These are phyloP conservation scores for Nidula niveotomentosa DNA, from an alignment of 1,284 basidiomycete species.

Conservation along the genomic window DNA sequence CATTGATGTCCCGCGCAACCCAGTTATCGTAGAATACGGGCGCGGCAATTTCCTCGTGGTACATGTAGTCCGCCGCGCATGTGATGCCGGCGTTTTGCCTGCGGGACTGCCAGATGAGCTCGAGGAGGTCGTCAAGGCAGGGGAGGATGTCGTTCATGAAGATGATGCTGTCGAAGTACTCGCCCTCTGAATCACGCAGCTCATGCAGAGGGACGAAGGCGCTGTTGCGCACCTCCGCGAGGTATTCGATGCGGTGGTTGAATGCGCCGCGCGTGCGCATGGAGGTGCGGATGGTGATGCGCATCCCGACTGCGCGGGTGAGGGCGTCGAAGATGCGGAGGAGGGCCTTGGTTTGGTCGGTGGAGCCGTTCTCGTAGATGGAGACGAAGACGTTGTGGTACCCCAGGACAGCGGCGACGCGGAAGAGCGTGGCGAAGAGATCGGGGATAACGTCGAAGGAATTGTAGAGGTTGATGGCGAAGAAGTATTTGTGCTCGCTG, in stretches of 20 bases:
- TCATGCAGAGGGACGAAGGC: conserved; percentile 94
- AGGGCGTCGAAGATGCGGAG: conserved; percentile 91
- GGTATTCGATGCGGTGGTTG: conserved; percentile 97
- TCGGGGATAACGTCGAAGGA: conserved; percentile 98
- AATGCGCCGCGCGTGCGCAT: conserved; percentile 93
- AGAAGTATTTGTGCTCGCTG: conserved; percentile 92
- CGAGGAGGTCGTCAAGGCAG: conserved; percentile 92
- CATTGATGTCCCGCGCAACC: conserved; percentile 97
- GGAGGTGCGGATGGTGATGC: conserved; percentile 88
- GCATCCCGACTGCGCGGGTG: conserved; percentile 83
- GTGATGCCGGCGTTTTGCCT: conserved; percentile 94
- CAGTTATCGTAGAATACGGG: conserved; percentile 98
- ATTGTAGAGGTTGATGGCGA: conserved; percentile 97
- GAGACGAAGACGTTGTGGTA: conserved; percentile 97
- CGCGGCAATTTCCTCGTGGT: conserved; percentile 86
- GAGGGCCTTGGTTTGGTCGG: conserved; percentile 94
- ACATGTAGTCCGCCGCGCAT: conserved; percentile 97
- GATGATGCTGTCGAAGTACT: conserved; percentile 91
- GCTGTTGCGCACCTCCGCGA: conserved; percentile 94
- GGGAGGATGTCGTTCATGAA: conserved; percentile 99
- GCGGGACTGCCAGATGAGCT: conserved; percentile 93
- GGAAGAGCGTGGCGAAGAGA: conserved; percentile 94
- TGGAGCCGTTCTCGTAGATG: conserved; percentile 97
- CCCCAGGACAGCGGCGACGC: conserved; percentile 84
- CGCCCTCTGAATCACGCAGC: conserved; percentile 84